Base-by-base conservation (phyloP, 352 stramenopile genomes). In the Pilasporangium apinafurcum region DNA sequence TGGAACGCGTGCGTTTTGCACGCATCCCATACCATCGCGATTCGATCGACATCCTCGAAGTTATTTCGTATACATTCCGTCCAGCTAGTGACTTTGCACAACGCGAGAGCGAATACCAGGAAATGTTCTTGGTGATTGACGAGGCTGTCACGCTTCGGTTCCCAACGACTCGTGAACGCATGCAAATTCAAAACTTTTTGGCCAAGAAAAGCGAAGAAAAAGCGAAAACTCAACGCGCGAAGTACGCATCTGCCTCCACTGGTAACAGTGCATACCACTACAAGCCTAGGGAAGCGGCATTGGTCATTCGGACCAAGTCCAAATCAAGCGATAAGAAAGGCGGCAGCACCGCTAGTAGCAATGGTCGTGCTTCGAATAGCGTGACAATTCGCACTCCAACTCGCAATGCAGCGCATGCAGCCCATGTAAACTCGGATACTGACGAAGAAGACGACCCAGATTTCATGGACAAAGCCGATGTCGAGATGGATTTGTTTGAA, bases 281-380 rank as follows among this genome's bases (percentile, higher is more conserved):
- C 33, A 92, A 89, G 35, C 76, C 79, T 3, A 87, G 85, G 45
- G 79, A 92, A 46, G 65, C 79, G 1, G 79, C 75, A 8, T 53
- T 92, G 12, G 76, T 92, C 22, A 92, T 89, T 42, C 80, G 72
- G 34, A 90, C 75, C 17, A 76, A 86, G 48, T 81, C 70, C 3
- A 79, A 63, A n/a, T 71, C 74, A 18, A 66, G 64, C 28, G 74
- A 73, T 22, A 62, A 59, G 24, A 57, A 79, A 28, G 62, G 59
- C 5, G 64, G 57, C 5, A 83, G 71, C 39, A 68, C 56, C 5
- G 66, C 63, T 2, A 87, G 72, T 34, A 80, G 70, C 51, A 76
- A 49, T 21, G 61, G 57, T n/a, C 65, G 67, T 18, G 65, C 57
- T 37, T 69, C 49, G 24, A 72, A 65, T 24, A 70, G 70, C 36